Conservation (phyloP, 2,329 filamentous ascomycete species). For the Pyricularia sp. region DNA sequence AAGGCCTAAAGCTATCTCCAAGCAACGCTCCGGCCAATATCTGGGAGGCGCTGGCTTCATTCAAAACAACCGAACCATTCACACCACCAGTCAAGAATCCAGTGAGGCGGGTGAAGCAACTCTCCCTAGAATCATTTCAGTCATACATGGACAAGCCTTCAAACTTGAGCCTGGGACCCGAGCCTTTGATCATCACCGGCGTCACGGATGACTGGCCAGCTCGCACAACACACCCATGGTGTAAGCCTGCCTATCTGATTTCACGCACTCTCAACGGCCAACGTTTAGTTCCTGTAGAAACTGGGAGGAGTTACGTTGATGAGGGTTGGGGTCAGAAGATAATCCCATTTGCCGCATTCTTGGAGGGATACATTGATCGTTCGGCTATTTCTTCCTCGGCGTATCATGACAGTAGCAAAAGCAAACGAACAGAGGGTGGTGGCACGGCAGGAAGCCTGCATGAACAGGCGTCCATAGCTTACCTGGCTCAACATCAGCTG, state of each 20-base stretch:
- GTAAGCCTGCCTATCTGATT: constrained; percentile 58
- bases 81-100: constrained; percentile 27
- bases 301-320: constrained; percentile 80
- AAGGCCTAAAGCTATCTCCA: not conserved
- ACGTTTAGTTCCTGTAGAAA: constrained; percentile 72
- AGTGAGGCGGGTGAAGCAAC: constrained; percentile 27
- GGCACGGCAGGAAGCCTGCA: not conserved
- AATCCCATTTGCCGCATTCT: constrained; percentile 59
- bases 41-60: constrained; percentile 12
- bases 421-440: not conserved
- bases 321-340: constrained; percentile 73
- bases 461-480: constrained; percentile 40
- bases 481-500: constrained; percentile 85
- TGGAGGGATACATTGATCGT: constrained; percentile 44
- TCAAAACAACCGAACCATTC: constrained; percentile 25
- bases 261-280: constrained; percentile 61
- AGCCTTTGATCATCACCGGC: constrained; percentile 58
- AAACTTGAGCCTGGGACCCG: constrained; percentile 24
- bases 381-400: constrained; percentile 6
- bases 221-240: constrained; percentile 54
- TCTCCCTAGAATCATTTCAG: constrained; percentile 48
- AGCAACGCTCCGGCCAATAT: not conserved
- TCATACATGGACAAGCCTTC: constrained; percentile 35
- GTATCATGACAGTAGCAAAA: not conserved
- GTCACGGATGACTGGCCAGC: constrained; percentile 66